Conservation (phyloP, 1,284 basidiomycete genomes). For the Ganoderma sinense region DNA sequence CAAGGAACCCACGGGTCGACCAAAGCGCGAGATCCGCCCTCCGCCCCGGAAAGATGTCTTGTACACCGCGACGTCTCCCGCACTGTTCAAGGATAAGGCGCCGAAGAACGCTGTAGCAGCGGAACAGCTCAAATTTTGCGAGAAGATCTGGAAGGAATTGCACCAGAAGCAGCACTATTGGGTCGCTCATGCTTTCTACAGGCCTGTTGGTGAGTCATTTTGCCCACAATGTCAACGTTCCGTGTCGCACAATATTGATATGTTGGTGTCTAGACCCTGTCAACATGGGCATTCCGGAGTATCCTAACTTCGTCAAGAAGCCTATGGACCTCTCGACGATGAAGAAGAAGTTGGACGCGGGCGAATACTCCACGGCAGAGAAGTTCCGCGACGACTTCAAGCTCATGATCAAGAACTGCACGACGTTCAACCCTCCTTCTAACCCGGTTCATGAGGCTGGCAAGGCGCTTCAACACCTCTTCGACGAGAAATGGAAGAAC, state of each 20-base stretch:
- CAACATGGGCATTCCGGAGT: constrained; percentile 85
- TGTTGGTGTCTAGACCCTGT: constrained; percentile 65
- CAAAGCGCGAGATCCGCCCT: constrained; percentile 97
- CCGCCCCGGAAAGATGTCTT: constrained; percentile 94
- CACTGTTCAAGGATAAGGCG: constrained; percentile 66
- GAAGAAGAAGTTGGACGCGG: constrained; percentile 80
- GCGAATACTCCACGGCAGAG: constrained; percentile 78
- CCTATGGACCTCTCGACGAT: constrained; percentile 97
- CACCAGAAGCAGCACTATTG: constrained; percentile 81
- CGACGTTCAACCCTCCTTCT: constrained; percentile 89
- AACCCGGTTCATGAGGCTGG: constrained; percentile 89
- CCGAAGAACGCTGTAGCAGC: constrained; percentile 74
- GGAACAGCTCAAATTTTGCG: constrained; percentile 89
- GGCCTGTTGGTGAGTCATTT: constrained; percentile 84
- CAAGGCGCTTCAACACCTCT: constrained; percentile 81
- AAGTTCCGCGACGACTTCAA: constrained; percentile 93
- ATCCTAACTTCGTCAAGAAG: constrained; percentile 89
- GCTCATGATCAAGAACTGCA: constrained; percentile 94
- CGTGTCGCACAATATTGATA: not conserved
- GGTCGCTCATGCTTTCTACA: constrained; percentile 88
- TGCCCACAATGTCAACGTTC: not conserved
- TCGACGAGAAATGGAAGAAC: constrained; percentile 90
- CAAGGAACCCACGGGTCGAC: constrained; percentile 73
- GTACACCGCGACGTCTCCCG: constrained; percentile 81
- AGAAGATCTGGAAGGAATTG: constrained; percentile 82